Percentiles rank a stretch among this genome's conserved stretches.
Conservation (phyloP, 805 yeast genomes). For the Zygoascus ofunaensis region DNA sequence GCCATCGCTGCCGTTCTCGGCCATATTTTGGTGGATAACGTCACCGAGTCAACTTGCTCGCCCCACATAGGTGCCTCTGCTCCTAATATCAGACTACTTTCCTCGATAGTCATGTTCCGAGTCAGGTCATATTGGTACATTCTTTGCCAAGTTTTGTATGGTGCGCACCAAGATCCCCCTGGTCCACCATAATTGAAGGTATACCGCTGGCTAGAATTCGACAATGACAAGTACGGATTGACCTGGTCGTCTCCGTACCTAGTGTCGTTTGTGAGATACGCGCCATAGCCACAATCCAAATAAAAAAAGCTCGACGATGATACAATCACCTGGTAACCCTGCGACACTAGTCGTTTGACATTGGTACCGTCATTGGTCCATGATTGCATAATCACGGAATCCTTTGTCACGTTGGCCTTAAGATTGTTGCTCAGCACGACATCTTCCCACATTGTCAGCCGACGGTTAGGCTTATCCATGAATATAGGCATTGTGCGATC, state of each 20-base stretch:
- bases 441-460: slow-evolving; percentile 38
- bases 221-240: slow-evolving; percentile 17
- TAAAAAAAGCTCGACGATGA: slow-evolving; percentile 30
- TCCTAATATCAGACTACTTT: slow-evolving; percentile 30
- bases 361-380: slow-evolving; percentile 26
- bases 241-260: slow-evolving; percentile 24
- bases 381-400: slow-evolving; percentile 31
- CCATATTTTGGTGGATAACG: slow-evolving; percentile 31
- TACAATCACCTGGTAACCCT: slow-evolving; percentile 35
- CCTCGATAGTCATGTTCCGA: slow-evolving; percentile 26
- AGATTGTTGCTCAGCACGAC: slow-evolving; percentile 18
- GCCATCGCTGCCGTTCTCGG: slow-evolving; percentile 37
- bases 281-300: slow-evolving; percentile 37
- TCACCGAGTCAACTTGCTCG: slow-evolving; percentile 31
- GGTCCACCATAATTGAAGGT: slow-evolving; percentile 28
- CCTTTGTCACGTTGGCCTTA: slow-evolving; percentile 27
- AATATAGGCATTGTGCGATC: slow-evolving; percentile 32
- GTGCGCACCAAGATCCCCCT: slow-evolving; percentile 37
- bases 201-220: too few species aligned
- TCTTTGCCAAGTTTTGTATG: slow-evolving; percentile 38
- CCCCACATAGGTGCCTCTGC: slow-evolving; percentile 36
- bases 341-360: slow-evolving; percentile 26
- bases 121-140: slow-evolving; percentile 33
- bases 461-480: slow-evolving; percentile 19
- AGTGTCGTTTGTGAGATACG: slow-evolving; percentile 32